Evolutionary conservation across 2,329 filamentous ascomycete genomes (phyloP).

Genomic region (Aspergillus persii): DNA sequence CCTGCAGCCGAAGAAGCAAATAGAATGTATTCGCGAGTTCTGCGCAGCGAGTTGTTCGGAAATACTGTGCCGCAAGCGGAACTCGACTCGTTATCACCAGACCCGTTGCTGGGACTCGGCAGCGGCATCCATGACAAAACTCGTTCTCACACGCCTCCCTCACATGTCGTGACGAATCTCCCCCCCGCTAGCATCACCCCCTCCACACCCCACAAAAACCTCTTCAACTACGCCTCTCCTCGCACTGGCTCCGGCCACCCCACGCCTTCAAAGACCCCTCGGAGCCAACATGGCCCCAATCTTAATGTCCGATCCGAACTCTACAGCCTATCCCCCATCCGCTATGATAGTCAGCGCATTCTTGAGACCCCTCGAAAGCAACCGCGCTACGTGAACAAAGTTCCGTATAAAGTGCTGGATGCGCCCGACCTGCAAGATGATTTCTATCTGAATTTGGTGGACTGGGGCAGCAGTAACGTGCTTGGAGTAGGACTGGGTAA

Average conservation of each 20-base stretch:
- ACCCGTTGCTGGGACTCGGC: constrained; percentile 47
- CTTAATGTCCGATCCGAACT: constrained; percentile 87
- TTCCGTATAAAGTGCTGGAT: constrained; percentile 96
- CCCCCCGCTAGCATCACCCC: constrained; percentile 75
- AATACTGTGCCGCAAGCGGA: constrained; percentile 79
- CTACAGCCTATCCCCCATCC: constrained; percentile 92
- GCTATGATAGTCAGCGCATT: constrained; percentile 89
- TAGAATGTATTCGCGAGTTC: constrained; percentile 79
- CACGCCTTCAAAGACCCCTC: constrained; percentile 84
- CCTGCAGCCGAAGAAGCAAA: constrained; percentile 83
- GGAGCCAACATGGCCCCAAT: constrained; percentile 82
- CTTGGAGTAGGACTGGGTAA: constrained; percentile 88
- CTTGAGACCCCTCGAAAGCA: constrained; percentile 85
- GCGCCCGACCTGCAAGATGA: constrained; percentile 95
- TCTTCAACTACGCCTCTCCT: constrained; percentile 87
- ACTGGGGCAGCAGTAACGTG: constrained; percentile 95
- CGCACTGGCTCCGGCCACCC: constrained; percentile 73
- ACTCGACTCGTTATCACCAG: constrained; percentile 61
- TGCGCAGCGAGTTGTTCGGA: constrained; percentile 91
- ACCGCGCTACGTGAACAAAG: constrained; percentile 87
- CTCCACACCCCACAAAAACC: constrained; percentile 94
- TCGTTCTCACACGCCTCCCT: constrained; percentile 78
- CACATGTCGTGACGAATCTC: constrained; percentile 61
- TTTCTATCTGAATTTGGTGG: constrained; percentile 95
- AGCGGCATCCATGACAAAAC: constrained; percentile 62